A percentile compares a stretch with the other conserved stretches of the same genome.
Evolutionary conservation across 768 basidiomycete species (phyloP).

Genomic region (Suillus ampliporus): DNA sequence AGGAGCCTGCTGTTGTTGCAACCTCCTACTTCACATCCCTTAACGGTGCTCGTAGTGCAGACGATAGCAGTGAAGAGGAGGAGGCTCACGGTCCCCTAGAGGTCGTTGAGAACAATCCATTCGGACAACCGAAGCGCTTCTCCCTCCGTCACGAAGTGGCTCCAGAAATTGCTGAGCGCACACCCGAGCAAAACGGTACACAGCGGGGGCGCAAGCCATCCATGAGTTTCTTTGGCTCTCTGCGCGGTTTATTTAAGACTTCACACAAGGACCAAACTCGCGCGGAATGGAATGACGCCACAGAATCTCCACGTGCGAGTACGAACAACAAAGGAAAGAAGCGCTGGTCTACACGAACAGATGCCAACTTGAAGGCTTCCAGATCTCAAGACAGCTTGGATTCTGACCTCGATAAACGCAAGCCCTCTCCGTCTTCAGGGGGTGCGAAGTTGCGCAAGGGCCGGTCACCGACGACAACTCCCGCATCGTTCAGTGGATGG

Average conservation of each 20-base stretch:
- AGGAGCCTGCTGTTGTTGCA: neutral
- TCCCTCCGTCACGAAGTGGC: conserved; percentile 6
- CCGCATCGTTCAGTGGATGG: conserved; percentile 22
- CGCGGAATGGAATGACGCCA: conserved; percentile 18
- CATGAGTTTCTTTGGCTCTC: conserved; percentile 29
- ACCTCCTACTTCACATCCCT: conserved; percentile 9
- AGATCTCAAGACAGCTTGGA: conserved; percentile 21
- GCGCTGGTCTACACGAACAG: conserved; percentile 38
- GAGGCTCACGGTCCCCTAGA: conserved; percentile 21
- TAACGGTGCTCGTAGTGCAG: neutral
- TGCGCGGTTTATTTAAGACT: conserved; percentile 29
- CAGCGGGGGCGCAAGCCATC: conserved; percentile 29
- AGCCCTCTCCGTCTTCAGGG: neutral
- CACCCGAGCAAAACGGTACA: neutral
- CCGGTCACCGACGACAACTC: conserved; percentile 2
- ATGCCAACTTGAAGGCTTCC: conserved; percentile 21
- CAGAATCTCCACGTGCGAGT: conserved; percentile 2
- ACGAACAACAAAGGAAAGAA: neutral
- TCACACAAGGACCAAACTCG: conserved; percentile 23
- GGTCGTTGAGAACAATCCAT: conserved; percentile 32
- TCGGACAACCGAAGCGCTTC: conserved; percentile 20
- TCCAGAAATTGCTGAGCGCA: conserved; percentile 1
- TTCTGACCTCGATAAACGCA: conserved; percentile 14
- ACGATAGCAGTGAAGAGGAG: conserved; percentile 28
- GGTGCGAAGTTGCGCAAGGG: conserved; percentile 20